phyloP scores from a whole-genome alignment of 768 basidiomycete genomes.

The Lentinula sp. region DNA sequence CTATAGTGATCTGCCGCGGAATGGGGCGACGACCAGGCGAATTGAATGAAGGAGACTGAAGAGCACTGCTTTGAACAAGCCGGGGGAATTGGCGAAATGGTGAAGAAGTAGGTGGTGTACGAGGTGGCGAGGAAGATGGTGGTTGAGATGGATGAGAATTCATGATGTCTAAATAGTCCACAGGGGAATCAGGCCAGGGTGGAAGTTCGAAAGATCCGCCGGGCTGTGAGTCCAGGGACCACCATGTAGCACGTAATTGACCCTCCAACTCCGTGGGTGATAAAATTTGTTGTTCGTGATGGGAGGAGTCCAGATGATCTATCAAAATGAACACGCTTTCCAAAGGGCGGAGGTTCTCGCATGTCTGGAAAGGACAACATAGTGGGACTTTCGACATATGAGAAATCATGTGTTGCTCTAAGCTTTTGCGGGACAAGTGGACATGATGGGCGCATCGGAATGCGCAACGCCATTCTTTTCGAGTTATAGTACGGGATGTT shows the following conservation, averaged over 20 bases:
- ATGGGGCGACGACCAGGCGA: neutral
- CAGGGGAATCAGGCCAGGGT: neutral
- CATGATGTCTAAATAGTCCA: neutral
- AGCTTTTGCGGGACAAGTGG: neutral
- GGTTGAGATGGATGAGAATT: neutral
- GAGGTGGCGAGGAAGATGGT: neutral
- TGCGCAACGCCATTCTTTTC: neutral
- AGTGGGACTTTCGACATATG: neutral
- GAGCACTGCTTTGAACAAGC: neutral
- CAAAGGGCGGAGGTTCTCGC: neutral
- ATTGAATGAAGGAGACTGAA: neutral
- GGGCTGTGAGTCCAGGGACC: neutral
- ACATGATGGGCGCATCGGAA: neutral
- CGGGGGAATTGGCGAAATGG: neutral
- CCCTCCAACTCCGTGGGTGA: neutral
- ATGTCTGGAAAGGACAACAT: neutral
- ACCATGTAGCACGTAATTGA: neutral
- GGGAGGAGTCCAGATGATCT: neutral
- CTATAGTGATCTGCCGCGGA: neutral
- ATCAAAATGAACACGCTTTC: neutral
- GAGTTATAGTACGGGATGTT: neutral
- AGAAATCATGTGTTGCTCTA: neutral
- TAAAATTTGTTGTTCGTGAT: neutral
- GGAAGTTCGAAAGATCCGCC: neutral
- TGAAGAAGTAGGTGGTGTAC: neutral